These are phyloP conservation scores for Syzygium oleosum DNA, from an alignment of 345 rosid species.

Conservation along the genomic window DNA sequence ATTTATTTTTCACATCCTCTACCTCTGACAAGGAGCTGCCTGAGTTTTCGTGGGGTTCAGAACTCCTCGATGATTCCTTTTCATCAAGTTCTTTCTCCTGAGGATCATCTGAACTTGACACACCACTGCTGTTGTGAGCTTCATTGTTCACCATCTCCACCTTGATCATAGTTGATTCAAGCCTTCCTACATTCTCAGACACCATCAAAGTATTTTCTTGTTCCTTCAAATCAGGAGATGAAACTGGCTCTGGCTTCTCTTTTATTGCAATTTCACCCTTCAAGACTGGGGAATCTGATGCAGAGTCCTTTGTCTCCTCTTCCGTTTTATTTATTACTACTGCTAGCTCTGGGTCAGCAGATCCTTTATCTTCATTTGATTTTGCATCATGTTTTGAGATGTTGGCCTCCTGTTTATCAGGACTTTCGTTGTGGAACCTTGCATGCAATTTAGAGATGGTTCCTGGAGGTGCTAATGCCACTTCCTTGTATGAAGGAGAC, in stretches of 20 bases:
- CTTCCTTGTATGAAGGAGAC: conserved; percentile 97
- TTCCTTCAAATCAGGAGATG: conserved; percentile 28
- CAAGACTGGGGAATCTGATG: conserved; percentile 1
- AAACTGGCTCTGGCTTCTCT: conserved; percentile 30
- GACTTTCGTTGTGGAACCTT: conserved; percentile 32
- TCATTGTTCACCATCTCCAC: conserved; percentile 28
- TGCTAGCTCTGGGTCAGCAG: conserved; percentile 13
- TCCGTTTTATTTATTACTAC: conserved; percentile 17
- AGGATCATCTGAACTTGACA: conserved; percentile 33
- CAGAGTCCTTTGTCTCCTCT: conserved; percentile 27
- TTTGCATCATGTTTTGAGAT: conserved; percentile 22
- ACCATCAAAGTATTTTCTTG: conserved; percentile 19
- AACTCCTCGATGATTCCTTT: conserved; percentile 18
- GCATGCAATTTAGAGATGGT: conserved; percentile 63
- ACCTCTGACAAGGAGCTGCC: conserved; percentile 11
- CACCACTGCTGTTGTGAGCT: conserved; percentile 18
- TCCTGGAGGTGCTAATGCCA: conserved; percentile 96
- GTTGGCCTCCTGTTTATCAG: conserved; percentile 29
- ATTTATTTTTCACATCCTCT: conserved; percentile 62
- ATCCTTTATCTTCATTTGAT: conserved; percentile 24
- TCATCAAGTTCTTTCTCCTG: conserved; percentile 21
- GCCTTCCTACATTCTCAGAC: conserved; percentile 14
- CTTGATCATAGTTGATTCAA: conserved; percentile 22
- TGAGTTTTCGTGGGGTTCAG: conserved; percentile 21
- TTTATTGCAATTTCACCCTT: conserved; percentile 17